Evolutionary conservation across 257 asterid genomes (phyloP), one percentile per base, ranked within the genome.

Genomic region (Verbena officinalis): DNA sequence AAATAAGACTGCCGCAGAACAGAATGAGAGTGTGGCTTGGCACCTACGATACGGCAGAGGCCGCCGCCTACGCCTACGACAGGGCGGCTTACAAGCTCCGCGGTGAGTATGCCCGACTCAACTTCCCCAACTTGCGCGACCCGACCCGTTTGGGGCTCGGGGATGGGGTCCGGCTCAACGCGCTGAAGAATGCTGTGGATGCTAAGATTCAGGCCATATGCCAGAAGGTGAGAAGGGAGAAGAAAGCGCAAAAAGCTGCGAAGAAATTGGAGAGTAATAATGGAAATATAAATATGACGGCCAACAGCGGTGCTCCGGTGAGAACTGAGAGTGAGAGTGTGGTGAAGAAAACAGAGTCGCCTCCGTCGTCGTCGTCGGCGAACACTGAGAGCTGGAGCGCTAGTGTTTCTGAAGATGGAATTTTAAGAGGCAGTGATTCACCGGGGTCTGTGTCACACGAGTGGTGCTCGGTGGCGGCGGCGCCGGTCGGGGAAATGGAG

Each of bases 21-120:
- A 65, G 99, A 64, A 80, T 83, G 83, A 74, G 97, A 65, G 95
- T 94, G 5, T 94, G 99, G 99, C 81, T 93, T 0, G 99, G 99
- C 16, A 93, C 99, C 62, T 90, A 90, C 70, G 97, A 93, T 50
- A 72, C 95, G 12, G 89, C 99, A 13, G 99, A 93, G 50, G 87
- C 92, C 65, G 99, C 99, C 12, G 99, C 99, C 34, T 93, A 83
- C 75, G 97, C 96, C 5, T 93, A 93, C 73, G 99, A 90, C 19
- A 69, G 87, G 65, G 99, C 99, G 19, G 96, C 99, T 19, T 90
- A 84, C 77, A 88, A 88, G 80, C 95, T 93, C 15, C 96, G 99
- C 3, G 97, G 99, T 30, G 99, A 90, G 75, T 93, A 90, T 55
- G 99, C 97, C 0, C 84, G 92, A 2, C 31, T 93, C 45, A 93